Evolutionary conservation across 768 basidiomycete genomes (phyloP), one percentile per base, ranked within the genome.

Genomic region (Strobilomyces dryophilus): DNA sequence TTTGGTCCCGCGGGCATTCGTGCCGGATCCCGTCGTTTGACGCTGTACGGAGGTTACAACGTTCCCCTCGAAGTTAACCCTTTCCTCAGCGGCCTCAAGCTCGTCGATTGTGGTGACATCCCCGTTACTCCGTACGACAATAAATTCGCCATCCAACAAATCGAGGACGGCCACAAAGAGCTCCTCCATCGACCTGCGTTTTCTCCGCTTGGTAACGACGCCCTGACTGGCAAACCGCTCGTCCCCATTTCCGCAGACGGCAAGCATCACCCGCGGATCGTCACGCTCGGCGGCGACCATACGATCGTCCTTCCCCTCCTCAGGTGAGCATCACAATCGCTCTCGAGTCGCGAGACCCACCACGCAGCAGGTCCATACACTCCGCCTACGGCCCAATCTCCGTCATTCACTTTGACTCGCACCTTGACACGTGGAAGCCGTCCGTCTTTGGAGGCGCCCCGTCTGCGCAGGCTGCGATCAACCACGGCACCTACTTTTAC

Each of bases 401-500:
- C 29, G 86, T 89, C 45, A 89, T 92, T 47, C 92, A 93, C 69
- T 92, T 93, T 64, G 92, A 93, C 67, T 86, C 87, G 31, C 89
- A 92, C 69, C 78, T 91, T 34, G 85, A 88, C 62, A 88, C 85
- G 11, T 88, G 86, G 87, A 86, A 84, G 61, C 85, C 86, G 5
- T 74, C 79, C 31, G 82, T 87, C 10, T 88, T 88, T 62, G 87
- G 87, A 21, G 85, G 85, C 10, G 82, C 87, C 4, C 86, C 85
- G 4, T 84, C 84, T 26, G 75, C 77, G 1, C 84, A 84, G 52
- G 87, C 85, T 0, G 82, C 83, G 20, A 83, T 94, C 57, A 92
- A 89, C 55, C 92, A 94, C 54, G 92, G 91, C 12, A 91, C 89
- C 3, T 93, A 92, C 73, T 94, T 94, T 70, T 93, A 90, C 71